phyloP scores from a whole-genome alignment of 1,284 basidiomycete species.

The Cryptococcus wingfieldii region DNA sequence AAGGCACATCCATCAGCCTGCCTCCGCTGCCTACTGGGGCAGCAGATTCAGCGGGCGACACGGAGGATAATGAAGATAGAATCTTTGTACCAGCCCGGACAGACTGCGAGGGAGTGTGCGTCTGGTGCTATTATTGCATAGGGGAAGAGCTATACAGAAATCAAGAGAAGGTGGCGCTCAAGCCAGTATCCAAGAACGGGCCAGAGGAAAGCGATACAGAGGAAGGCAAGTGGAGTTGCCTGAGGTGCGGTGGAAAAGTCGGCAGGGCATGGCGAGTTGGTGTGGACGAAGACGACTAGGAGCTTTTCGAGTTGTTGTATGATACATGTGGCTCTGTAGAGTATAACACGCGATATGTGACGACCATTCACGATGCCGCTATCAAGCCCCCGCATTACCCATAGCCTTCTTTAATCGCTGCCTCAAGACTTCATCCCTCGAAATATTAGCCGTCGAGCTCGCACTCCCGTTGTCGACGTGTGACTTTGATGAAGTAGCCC shows the following conservation, averaged over 20 bases:
- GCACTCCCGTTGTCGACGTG: not conserved
- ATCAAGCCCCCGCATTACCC: conserved; percentile 43
- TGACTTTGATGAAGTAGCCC: not conserved
- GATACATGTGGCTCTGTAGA: too few species aligned
- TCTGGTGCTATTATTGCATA: conserved; percentile 84
- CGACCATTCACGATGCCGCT: not conserved
- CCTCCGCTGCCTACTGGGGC: conserved; percentile 21
- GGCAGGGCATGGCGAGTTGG: conserved; percentile 33
- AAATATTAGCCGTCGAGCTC: not conserved
- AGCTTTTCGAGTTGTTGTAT: too few species aligned
- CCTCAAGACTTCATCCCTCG: conserved; percentile 43
- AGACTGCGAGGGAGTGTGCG: conserved; percentile 59
- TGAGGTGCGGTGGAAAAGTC: conserved; percentile 60
- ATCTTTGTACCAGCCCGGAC: conserved; percentile 45
- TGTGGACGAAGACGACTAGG: not conserved
- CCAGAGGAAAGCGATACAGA: conserved; percentile 6
- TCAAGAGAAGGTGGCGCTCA: conserved; percentile 10
- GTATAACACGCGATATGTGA: not conserved
- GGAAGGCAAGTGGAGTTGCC: conserved; percentile 62
- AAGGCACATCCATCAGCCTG: conserved; percentile 22
- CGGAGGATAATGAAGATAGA: conserved; percentile 38
- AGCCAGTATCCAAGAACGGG: not conserved
- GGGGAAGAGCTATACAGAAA: conserved; percentile 65
- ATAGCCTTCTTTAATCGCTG: conserved; percentile 48
- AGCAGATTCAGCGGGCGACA: not conserved